A percentile compares a stretch with the other conserved stretches of the same genome.
Evolutionary conservation across 495 filamentous ascomycete species (phyloP).

Genomic region (Xanthoparmelia taractica): DNA sequence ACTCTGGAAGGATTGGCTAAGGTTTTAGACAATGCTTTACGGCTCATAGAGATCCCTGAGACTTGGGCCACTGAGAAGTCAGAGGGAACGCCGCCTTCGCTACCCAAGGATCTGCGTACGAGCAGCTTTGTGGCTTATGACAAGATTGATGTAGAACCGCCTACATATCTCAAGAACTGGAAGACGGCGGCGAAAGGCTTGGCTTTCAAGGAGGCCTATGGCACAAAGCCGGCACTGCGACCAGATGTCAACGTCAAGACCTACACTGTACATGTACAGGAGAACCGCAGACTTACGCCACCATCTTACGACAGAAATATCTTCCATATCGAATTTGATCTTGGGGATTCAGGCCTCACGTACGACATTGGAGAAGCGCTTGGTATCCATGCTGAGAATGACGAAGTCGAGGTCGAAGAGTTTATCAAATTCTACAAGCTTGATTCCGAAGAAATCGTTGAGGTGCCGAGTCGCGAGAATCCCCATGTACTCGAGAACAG

Average conservation of each 20-base stretch:
- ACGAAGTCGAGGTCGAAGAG: conserved; percentile 63
- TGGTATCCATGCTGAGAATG: conserved; percentile 91
- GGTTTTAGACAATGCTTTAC: conserved; percentile 61
- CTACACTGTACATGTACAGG: conserved; percentile 79
- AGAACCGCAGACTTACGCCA: conserved; percentile 88
- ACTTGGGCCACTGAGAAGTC: conserved; percentile 64
- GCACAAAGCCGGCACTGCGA: conserved; percentile 61
- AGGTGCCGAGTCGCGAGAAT: conserved; percentile 84
- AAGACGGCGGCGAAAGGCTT: conserved; percentile 76
- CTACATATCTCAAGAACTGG: conserved; percentile 63
- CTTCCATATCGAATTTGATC: conserved; percentile 99
- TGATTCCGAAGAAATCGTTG: conserved; percentile 71
- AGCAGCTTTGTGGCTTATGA: conserved; percentile 81
- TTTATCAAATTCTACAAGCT: conserved; percentile 89
- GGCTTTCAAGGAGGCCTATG: conserved; percentile 90
- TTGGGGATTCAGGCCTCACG: conserved; percentile 78
- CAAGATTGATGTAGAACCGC: conserved; percentile 63
- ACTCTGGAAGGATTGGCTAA: conserved; percentile 53
- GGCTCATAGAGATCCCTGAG: conserved; percentile 65
- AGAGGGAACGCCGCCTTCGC: conserved; percentile 42
- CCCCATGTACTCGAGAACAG: conserved; percentile 69
- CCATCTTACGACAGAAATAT: conserved; percentile 91
- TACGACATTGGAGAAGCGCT: conserved; percentile 99
- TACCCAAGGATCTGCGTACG: conserved; percentile 54
- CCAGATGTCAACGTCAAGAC: conserved; percentile 84